Evolutionary conservation across 805 yeast species (phyloP).

Genomic region (Schizosaccharomyces pombe): DNA sequence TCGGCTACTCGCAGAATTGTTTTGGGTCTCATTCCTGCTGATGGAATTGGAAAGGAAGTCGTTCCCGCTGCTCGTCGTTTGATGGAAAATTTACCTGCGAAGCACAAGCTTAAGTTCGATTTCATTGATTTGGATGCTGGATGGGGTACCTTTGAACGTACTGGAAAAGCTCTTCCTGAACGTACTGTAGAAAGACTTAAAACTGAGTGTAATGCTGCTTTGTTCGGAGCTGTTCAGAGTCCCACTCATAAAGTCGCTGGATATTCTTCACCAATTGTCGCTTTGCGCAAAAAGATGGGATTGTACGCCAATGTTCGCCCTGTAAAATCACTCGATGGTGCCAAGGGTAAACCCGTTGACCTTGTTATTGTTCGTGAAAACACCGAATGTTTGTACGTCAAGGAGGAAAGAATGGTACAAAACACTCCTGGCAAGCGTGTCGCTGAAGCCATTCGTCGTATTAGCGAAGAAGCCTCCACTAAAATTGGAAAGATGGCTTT

Average conservation of each 20-base stretch:
- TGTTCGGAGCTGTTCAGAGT: conserved; percentile 91
- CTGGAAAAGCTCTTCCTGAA: conserved; percentile 92
- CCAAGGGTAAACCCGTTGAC: conserved; percentile 73
- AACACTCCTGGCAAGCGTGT: conserved; percentile 41
- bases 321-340: conserved; percentile 63
- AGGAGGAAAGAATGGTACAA: conserved; percentile 60
- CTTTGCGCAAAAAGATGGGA: conserved; percentile 87
- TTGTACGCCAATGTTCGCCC: conserved; percentile 94
- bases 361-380: conserved; percentile 96
- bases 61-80: conserved; percentile 83
- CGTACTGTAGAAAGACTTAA: conserved; percentile 61
- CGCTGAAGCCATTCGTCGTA: conserved; percentile 95
- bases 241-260: conserved; percentile 88
- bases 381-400: conserved; percentile 91
- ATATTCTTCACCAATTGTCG: conserved; percentile 94
- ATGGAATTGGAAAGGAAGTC: conserved; percentile 93
- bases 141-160: conserved; percentile 71
- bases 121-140: conserved; percentile 85
- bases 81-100: conserved; percentile 53
- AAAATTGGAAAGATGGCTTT: conserved; percentile 77
- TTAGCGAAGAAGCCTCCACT: conserved; percentile 64
- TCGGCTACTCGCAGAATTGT: not conserved
- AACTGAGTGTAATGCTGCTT: conserved; percentile 80
- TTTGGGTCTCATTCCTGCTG: conserved; percentile 75
- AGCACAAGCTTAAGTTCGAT: conserved; percentile 52